phyloP scores from a whole-genome alignment of 169 alveolate genomes.

The Cryptosporidium viatorum region DNA sequence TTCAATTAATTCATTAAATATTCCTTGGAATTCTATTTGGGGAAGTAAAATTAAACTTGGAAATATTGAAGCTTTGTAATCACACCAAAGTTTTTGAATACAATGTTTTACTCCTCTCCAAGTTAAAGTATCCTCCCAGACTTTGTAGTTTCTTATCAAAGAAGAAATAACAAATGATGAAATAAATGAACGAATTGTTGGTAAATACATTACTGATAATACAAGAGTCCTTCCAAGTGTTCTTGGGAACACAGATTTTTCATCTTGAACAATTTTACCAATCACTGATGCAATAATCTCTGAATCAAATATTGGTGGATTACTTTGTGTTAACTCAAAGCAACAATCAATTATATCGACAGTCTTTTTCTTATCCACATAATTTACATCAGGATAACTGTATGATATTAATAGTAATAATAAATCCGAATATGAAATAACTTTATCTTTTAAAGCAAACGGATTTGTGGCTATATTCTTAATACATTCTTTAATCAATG shows the following conservation, averaged over 20 bases:
- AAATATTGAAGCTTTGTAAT: conserved; percentile 47
- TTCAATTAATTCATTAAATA: conserved; percentile 63
- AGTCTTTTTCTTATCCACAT: conserved; percentile 36
- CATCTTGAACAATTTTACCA: conserved; percentile 70
- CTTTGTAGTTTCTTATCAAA: conserved; percentile 43
- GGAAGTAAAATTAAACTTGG: conserved; percentile 70
- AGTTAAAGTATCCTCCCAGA: conserved; percentile 73
- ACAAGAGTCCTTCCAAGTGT: conserved; percentile 71
- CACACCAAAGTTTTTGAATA: conserved; percentile 65
- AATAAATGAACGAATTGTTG: conserved; percentile 58
- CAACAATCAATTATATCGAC: conserved; percentile 66
- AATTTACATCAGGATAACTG: conserved; percentile 47
- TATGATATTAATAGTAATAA: conserved; percentile 39
- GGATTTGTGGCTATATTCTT: conserved; percentile 13
- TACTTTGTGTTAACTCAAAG: conserved; percentile 50
- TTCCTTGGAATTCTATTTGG: conserved; percentile 26
- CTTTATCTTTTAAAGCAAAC: conserved; percentile 15
- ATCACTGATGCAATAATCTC: conserved; percentile 68
- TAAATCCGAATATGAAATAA: conserved; percentile 36
- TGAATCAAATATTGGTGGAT: conserved; percentile 65
- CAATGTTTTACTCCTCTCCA: conserved; percentile 72
- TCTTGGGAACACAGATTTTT: conserved; percentile 59
- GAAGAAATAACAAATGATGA: conserved; percentile 64
- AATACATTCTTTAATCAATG: conserved; percentile 41
- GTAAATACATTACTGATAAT: conserved; percentile 45